These are phyloP conservation scores for Botryotinia narcissicola DNA, from an alignment of 2,329 filamentous ascomycete species.

Conservation along the genomic window DNA sequence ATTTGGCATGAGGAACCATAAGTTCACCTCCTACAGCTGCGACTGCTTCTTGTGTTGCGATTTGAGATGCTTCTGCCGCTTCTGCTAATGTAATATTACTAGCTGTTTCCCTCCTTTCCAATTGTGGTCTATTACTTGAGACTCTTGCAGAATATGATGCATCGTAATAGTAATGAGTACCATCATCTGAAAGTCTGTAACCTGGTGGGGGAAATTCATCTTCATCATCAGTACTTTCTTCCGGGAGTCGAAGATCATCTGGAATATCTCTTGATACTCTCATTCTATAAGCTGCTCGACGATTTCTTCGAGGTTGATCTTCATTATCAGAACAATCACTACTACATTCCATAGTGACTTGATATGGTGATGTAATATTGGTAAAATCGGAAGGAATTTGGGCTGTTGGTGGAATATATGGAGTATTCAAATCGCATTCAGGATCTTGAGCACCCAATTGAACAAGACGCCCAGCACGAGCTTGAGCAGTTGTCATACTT, in stretches of 20 bases:
- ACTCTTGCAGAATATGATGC: conserved; percentile 16
- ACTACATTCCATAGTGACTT: conserved; percentile 58
- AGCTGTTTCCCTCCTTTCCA: conserved; percentile 29
- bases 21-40: conserved; percentile 58
- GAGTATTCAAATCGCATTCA: conserved; percentile 39
- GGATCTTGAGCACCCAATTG: conserved; percentile 42
- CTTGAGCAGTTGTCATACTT: conserved; percentile 46
- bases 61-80: conserved; percentile 40
- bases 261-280: conserved; percentile 51
- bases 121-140: conserved; percentile 24
- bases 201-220: conserved; percentile 4
- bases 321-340: conserved; percentile 48
- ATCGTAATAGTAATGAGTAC: conserved; percentile 3
- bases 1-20: conserved; percentile 72
- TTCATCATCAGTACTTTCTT: conserved; percentile 25
- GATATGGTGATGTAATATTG: conserved; percentile 48
- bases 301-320: conserved; percentile 44
- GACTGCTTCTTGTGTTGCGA: conserved; percentile 56
- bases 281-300: conserved; percentile 54
- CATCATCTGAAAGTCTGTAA: not conserved
- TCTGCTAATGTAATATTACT: conserved; percentile 37
- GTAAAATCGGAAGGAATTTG: conserved; percentile 58
- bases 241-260: conserved; percentile 34
- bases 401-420: conserved; percentile 42
- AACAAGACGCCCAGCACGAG: conserved; percentile 47